Conservation (phyloP, 2,329 filamentous ascomycete genomes). For the Aspergillus sp. region DNA sequence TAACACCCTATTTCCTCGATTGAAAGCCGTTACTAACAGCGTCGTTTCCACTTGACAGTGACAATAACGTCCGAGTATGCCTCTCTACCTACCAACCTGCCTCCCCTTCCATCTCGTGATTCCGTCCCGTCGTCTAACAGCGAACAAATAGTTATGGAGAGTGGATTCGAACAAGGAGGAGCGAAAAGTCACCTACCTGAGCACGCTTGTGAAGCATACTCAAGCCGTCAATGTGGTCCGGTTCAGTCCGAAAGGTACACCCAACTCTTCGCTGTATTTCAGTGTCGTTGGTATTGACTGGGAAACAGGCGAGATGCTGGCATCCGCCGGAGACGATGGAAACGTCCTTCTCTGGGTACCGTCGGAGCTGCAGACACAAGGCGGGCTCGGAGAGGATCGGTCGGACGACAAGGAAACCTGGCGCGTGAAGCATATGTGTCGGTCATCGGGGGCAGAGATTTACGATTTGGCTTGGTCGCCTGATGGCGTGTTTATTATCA, state of each 20-base stretch:
- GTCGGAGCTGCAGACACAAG: conserved; percentile 63
- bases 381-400: conserved; percentile 71
- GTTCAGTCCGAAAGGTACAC: conserved; percentile 81
- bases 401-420: conserved; percentile 94
- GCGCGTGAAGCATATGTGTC: conserved; percentile 96
- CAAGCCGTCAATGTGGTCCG: conserved; percentile 97
- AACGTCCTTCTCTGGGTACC: conserved; percentile 96
- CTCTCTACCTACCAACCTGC: conserved; percentile 2
- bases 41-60: conserved; percentile 35
- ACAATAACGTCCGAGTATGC: conserved; percentile 88
- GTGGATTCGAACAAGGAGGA: conserved; percentile 79
- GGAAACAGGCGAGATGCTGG: conserved; percentile 72
- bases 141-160: conserved; percentile 67
- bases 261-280: background rate
- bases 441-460: conserved; percentile 89
- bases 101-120: background rate
- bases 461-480: conserved; percentile 99
- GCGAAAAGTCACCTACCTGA: conserved; percentile 82
- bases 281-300: conserved; percentile 13
- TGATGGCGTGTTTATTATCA: conserved; percentile 94
- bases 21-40: conserved; percentile 8
- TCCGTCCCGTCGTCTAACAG: conserved; percentile 24
- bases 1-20: background rate
- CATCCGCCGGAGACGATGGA: conserved; percentile 92
- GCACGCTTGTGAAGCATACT: conserved; percentile 85